A percentile compares a stretch with the other conserved stretches of the same genome.
These are phyloP conservation scores for Simplicillium aogashimaense DNA, from an alignment of 2,329 filamentous ascomycete genomes.

Conservation along the genomic window DNA sequence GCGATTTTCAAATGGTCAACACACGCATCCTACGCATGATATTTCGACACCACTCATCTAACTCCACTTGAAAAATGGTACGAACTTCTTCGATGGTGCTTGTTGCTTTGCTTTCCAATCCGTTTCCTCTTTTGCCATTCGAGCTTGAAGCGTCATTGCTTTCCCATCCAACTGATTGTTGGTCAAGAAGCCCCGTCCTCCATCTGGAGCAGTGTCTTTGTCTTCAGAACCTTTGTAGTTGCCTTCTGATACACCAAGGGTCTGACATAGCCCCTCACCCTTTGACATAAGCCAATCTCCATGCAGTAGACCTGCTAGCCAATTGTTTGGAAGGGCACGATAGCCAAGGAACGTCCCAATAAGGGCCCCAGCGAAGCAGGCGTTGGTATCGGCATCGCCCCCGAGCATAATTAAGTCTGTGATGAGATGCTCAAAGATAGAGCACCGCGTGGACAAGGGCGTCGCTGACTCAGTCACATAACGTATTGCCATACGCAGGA, in stretches of 20 bases:
- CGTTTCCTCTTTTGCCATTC: constrained; percentile 17
- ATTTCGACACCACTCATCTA: too few species aligned
- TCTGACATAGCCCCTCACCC: constrained; percentile 26
- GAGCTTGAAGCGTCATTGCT: constrained; percentile 20
- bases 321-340: constrained; percentile 33
- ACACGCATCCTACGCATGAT: too few species aligned
- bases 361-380: constrained; percentile 39
- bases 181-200: constrained; percentile 20
- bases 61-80: too few species aligned
- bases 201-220: constrained; percentile 28
- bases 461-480: constrained; percentile 9
- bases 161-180: constrained; percentile 16
- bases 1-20: too few species aligned
- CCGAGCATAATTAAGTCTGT: constrained; percentile 36
- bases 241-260: constrained; percentile 24
- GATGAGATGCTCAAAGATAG: constrained; percentile 35
- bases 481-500: constrained; percentile 32
- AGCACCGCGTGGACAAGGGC: constrained; percentile 8
- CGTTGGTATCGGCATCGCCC: constrained; percentile 45
- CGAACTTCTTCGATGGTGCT: background rate
- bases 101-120: constrained; percentile 10
- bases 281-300: constrained; percentile 35
- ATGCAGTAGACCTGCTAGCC: constrained; percentile 35
- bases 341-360: constrained; percentile 36
- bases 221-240: constrained; percentile 23